Base-by-base conservation (phyloP, 2,329 filamentous ascomycete genomes). In the Ciborinia camelliae region DNA sequence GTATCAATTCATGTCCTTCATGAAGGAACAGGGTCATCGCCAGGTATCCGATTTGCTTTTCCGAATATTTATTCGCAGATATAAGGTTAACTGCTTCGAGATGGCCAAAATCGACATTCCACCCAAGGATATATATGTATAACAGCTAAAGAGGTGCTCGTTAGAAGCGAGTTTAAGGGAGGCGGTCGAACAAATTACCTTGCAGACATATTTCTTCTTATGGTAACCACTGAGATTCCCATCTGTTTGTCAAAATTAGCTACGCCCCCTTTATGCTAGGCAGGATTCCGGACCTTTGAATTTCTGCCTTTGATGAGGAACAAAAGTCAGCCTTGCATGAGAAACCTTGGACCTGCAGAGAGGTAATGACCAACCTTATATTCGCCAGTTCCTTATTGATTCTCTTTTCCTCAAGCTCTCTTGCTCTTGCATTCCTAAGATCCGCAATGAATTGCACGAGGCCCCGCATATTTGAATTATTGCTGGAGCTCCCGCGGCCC, bases 191-290 rank as follows among this genome's bases (percentile, higher is more conserved):
- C 23, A 20, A 59, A 32, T 63, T 79, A 87, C 85, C 82, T 99
- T 99, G 91, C 95, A 99, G 71, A 99, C 95, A 77, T 99, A 99
- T 90, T 99, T 99, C 85, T 99, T 99, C 83, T 96, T 97, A 82
- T 97, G 92, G 76, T 99, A 99, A 70, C 95, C 96, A 76, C 90
- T 97, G 65, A 99, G 81, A 75, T 85, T 95, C 69, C 92, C 93
- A 77, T 95, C 91, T 87, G 68, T 66, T 50, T 35, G 23, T 37
- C 28, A 32, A 9, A 63, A 57, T 72, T 61, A 73, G 69, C 62
- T 66, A 69, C 20, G 23, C 50, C 58, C 45, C 37, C 28, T 47
- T 51, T 32, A 30, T 39, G 8, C 63, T 53, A 4, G 23, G 39
- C 26, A 47, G 30, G 26, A 28, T 9, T 62, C 35, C 53, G 75